These are phyloP conservation scores for Aspergillus sp. DNA, from an alignment of 2,329 filamentous ascomycete genomes.

Conservation along the genomic window DNA sequence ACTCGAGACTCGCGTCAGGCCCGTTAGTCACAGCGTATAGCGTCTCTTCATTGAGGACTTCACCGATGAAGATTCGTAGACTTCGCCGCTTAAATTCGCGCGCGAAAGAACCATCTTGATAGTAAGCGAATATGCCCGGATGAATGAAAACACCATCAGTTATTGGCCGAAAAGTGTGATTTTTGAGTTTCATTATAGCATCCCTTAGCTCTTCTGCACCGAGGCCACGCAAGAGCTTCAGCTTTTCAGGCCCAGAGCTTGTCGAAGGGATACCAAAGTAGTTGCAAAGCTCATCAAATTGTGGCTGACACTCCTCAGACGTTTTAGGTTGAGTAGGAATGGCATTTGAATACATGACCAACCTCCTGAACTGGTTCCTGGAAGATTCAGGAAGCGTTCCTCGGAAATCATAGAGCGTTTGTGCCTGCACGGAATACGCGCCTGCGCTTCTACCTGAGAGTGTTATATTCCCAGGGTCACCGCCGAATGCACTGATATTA, in stretches of 20 bases:
- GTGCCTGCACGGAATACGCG: constrained; percentile 38
- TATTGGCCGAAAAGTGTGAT: constrained; percentile 49
- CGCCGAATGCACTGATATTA: constrained; percentile 49
- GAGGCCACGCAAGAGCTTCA: constrained; percentile 35
- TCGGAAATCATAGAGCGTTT: constrained; percentile 43
- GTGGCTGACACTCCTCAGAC: constrained; percentile 36
- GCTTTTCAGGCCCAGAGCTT: constrained; percentile 28
- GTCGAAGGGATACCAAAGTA: constrained; percentile 31
- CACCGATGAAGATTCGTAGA: constrained; percentile 44
- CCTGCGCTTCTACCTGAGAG: constrained; percentile 48
- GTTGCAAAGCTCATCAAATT: constrained; percentile 46
- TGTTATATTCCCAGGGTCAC: constrained; percentile 48
- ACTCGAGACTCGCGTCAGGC: constrained; percentile 32
- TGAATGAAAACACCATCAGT: constrained; percentile 46
- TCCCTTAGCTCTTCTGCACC: constrained; percentile 32
- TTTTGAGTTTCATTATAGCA: constrained; percentile 40
- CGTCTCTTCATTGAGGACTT: constrained; percentile 47
- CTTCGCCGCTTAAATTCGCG: constrained; percentile 36
- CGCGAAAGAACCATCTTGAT: constrained; percentile 39
- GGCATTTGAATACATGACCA: constrained; percentile 49
- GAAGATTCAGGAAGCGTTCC: constrained; percentile 11
- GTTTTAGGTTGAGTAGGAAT: constrained; percentile 48
- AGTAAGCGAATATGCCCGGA: constrained; percentile 40
- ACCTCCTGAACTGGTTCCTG: constrained; percentile 38
- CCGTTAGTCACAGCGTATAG: constrained; percentile 45